Base-by-base conservation (phyloP, 2,329 filamentous ascomycete genomes). In the Helotiales sp. region DNA sequence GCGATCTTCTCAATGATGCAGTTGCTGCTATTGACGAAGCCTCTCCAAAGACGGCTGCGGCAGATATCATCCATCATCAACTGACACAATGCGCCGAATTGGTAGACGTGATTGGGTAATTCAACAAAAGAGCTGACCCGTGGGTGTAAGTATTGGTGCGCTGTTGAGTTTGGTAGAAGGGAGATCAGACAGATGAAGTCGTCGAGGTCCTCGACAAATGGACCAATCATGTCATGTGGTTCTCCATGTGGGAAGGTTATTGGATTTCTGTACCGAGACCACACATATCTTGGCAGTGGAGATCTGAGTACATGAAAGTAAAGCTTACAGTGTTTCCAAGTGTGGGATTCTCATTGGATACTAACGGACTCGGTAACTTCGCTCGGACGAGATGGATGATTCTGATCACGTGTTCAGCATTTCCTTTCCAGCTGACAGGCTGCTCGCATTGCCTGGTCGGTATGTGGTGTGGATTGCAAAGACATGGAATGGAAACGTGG, bases 111-210 rank as follows among this genome's bases (percentile, higher is more conserved):
- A 50, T 54, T 48, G 49, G 56, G 27, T 13, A 12, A 9, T 10
- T 30, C 30, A n/a, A 27, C 19, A n/a, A 22, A 6, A 33, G 9
- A 29, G n/a, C 36, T 51, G 33, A 48, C 56, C 54, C 54, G 56
- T 58, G 56, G 55, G 51, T 42, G n/a, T 24, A 47, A 17, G 51
- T 33, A 54, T 47, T 58, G 56, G 56, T 54, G 51, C 25, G 42
- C 10, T 51, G 40, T 17, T 8, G 33, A 29, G 30, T 51, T 51
- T 36, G 24, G 30, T 19, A 31, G 31, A 56, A 30, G 24, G 12
- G 40, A 36, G 27, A 51, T 58, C 19, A 34, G 27, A 24, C 29
- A 42, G 19, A 7, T 7, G 24, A 47, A 9, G 22, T 22, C 10
- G 19, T 10, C 10, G 12, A 15, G 22, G 12, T 27, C 27, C 22